phyloP scores from a whole-genome alignment of 768 basidiomycete species.

The Macrolepiota dolichaula region DNA sequence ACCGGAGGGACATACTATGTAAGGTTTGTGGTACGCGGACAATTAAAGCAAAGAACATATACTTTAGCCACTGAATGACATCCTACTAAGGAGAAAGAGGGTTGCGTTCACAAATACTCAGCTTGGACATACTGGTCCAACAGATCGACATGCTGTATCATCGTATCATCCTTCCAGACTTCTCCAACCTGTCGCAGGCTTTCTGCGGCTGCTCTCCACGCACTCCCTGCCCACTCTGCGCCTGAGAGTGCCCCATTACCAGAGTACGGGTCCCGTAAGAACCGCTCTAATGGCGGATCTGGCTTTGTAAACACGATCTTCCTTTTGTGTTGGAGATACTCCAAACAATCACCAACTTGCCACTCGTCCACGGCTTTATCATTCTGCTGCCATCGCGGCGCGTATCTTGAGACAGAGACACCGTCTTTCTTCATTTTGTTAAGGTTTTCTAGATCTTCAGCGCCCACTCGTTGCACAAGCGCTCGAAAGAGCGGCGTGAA shows the following conservation, averaged over 20 bases:
- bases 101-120: neutral
- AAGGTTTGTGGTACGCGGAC: neutral
- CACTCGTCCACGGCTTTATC: conserved; percentile 2
- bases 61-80: neutral
- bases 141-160: conserved; percentile 45
- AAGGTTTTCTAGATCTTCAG: neutral
- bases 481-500: conserved; percentile 2
- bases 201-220: conserved; percentile 56
- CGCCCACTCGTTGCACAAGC: conserved; percentile 8
- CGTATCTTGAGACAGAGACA: conserved; percentile 1
- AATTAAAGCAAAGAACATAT: neutral
- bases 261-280: conserved; percentile 40
- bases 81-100: neutral
- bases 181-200: conserved; percentile 46
- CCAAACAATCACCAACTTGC: conserved; percentile 1
- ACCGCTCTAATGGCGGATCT: conserved; percentile 5
- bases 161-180: conserved; percentile 49
- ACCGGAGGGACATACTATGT: neutral
- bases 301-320: conserved; percentile 4
- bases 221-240: conserved; percentile 67
- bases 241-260: conserved; percentile 59
- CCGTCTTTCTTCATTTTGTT: neutral
- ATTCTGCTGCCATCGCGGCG: conserved; percentile 10
- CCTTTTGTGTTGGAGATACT: conserved; percentile 9
- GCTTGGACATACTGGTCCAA: conserved; percentile 44